Conservation (phyloP, 805 yeast species). For the Candida germanica region DNA sequence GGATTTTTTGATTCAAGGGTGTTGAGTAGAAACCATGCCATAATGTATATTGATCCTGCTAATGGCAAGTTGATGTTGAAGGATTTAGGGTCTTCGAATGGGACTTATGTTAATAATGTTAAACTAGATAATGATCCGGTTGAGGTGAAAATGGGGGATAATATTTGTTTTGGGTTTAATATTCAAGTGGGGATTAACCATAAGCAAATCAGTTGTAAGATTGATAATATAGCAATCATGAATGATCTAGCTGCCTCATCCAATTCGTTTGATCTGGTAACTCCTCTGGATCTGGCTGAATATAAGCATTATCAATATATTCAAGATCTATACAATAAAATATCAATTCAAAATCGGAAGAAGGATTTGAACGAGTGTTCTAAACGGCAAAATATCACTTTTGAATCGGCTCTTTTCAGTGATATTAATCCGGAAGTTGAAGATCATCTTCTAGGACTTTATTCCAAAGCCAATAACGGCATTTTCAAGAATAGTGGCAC, state of each 20-base stretch:
- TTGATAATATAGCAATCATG: constrained; percentile 68
- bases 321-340: constrained; percentile 25
- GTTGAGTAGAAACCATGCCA: constrained; percentile 90
- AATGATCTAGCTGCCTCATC: constrained; percentile 19
- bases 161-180: constrained; percentile 92
- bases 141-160: constrained; percentile 74
- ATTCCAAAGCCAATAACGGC: constrained; percentile 49
- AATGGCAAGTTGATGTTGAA: constrained; percentile 68
- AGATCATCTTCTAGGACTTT: constrained; percentile 47
- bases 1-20: constrained; percentile 95
- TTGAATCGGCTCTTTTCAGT: constrained; percentile 52
- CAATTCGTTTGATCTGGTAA: constrained; percentile 5
- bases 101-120: constrained; percentile 82
- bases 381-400: constrained; percentile 3
- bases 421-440: constrained; percentile 51
- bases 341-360: constrained; percentile 4
- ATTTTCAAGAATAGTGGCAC: constrained; percentile 59
- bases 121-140: constrained; percentile 62
- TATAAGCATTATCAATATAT: constrained; percentile 34
- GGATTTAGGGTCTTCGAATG: constrained; percentile 90
- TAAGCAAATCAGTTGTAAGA: constrained; percentile 79
- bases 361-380: not conserved
- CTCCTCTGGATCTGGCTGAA: constrained; percentile 22
- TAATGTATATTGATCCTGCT: constrained; percentile 66
- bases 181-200: constrained; percentile 69